Base-by-base conservation (phyloP, 768 basidiomycete species). In the Tephrocybe sp. region DNA sequence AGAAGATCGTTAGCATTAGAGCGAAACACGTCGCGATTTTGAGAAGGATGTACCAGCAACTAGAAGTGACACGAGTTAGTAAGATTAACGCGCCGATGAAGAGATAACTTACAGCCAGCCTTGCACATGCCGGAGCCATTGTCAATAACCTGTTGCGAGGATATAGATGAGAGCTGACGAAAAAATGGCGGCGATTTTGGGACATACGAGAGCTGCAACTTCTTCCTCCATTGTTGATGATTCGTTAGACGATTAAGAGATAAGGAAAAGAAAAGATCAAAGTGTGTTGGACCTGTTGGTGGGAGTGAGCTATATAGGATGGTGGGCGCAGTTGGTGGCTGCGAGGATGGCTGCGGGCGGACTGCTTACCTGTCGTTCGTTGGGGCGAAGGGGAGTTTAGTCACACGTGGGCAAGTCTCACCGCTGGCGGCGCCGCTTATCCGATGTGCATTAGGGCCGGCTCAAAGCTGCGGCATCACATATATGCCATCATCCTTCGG, bases 101-200 rank as follows among this genome's bases (percentile, higher is more conserved):
- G 22, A 48, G 60, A 58, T 56, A 31, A 86, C 88, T 62, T 69
- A 91, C 90, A 93, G 74, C 97, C 95, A 83, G 95, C 95, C 78
- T 98, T 98, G 88, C 94, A 97, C 94, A 97, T 98, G 74, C 94
- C 95, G 66, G 94, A 97, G 66, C 91, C 92, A 70, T 91, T 91
- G 72, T 92, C 88, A 67, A 90, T 87, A 71, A 91, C 88, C 88
- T 88, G 57, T 24, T 41, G 19, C 23, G 23, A 33, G 43, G 13
- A 16, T 33, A 57, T 11, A 43, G 34, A 37, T 51, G 38, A 47
- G 41, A 13, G n/a, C 25, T n/a, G n/a, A 30, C 54, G 38, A 31
- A 22, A 24, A 34, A 30, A 29, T 25, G n/a, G 3, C 15, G 44
- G 5, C 30, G 4, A 19, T 42, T 13, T 22, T 66, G 72, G 54